Evolutionary conservation across 192 early-diverging fungal genomes (phyloP), one percentile per base, ranked within the genome.

Genomic region (Rhizophagus clarus): DNA sequence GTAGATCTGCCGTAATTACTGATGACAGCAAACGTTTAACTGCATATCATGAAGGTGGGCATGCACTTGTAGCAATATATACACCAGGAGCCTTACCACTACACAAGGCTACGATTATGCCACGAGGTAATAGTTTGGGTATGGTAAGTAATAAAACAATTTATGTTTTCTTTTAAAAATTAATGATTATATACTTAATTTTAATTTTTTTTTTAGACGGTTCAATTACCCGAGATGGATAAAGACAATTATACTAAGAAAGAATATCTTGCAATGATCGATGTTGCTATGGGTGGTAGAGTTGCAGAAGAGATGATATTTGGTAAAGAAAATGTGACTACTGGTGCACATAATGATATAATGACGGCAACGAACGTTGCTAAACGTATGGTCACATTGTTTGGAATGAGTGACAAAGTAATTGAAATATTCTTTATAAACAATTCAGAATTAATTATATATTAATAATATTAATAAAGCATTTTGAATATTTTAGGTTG

Each of bases 101-200:
- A 77, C 97, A 98, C 87, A 99, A 99, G 83, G 97, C 97, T 6
- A 99, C 98, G 1, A 95, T 99, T 31, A 98, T 99, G 85, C 98
- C 97, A 11, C 93, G 98, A 37, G 97, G 97, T 6, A 89, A 91
- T 56, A 90, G 94, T 9, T 81, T 97, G 61, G 96, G 96, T 14
- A 89, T 92, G 85, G 77, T 79, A 61, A 40, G 32, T 70, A 47
- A 34, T 26, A 51, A 49, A 10, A 37, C 20, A 26, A 6, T 47
- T 77, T 29, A 32, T 47, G 8, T 49, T 26, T 7, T 64, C 45
- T 34, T 76, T 49, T 17, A 22, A 40, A 40, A 51, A 37, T n/a
- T n/a, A 40, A 40, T 26, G 15, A 63, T 40, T 37, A 11, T 34
- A 31, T 14, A 40, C 28, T 28, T 76, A 3, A 56, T 56, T n/a